A percentile compares a stretch with the other conserved stretches of the same genome.
phyloP scores from a whole-genome alignment of 2,329 filamentous ascomycete genomes.

The Escovopsis sp. region DNA sequence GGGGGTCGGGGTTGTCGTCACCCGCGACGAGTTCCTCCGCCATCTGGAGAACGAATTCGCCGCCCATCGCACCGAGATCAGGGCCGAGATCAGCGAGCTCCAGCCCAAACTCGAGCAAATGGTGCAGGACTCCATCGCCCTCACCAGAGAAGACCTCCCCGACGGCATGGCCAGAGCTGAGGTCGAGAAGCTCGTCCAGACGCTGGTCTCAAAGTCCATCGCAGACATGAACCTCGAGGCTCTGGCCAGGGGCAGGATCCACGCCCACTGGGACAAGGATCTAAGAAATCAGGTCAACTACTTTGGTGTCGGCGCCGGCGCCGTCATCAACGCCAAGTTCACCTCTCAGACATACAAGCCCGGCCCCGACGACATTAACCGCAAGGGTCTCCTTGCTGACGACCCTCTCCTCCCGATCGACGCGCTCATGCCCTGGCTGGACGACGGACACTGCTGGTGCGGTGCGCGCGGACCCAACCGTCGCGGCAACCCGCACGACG shows the following conservation, averaged over 20 bases:
- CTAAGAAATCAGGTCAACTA: constrained; percentile 54
- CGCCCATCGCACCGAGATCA: constrained; percentile 24
- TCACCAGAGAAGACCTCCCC: constrained; percentile 11
- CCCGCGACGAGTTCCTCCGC: constrained; percentile 33
- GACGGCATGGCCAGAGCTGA: constrained; percentile 25
- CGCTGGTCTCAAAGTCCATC: constrained; percentile 28
- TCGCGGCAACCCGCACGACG: constrained; percentile 33
- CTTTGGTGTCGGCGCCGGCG: constrained; percentile 52
- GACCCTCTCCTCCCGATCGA: constrained; percentile 24
- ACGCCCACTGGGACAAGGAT: constrained; percentile 26
- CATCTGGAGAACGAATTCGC: constrained; percentile 26
- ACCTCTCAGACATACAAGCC: constrained; percentile 45
- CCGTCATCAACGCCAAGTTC: constrained; percentile 41
- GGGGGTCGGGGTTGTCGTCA: constrained; percentile 25
- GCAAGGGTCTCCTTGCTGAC: constrained; percentile 10
- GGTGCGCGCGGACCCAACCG: constrained; percentile 31
- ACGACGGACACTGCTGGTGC: constrained; percentile 83
- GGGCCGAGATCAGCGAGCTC: constrained; percentile 24
- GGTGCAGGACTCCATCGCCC: constrained; percentile 16
- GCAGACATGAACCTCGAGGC: constrained; percentile 31
- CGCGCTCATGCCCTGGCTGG: constrained; percentile 56
- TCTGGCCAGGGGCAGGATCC: constrained; percentile 31
- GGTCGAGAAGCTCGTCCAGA: constrained; percentile 25
- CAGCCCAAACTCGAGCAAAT: constrained; percentile 20
- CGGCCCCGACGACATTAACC: constrained; percentile 8